Base-by-base conservation (phyloP, 1,284 basidiomycete species). In the Phellopilus nigrolimitatus region DNA sequence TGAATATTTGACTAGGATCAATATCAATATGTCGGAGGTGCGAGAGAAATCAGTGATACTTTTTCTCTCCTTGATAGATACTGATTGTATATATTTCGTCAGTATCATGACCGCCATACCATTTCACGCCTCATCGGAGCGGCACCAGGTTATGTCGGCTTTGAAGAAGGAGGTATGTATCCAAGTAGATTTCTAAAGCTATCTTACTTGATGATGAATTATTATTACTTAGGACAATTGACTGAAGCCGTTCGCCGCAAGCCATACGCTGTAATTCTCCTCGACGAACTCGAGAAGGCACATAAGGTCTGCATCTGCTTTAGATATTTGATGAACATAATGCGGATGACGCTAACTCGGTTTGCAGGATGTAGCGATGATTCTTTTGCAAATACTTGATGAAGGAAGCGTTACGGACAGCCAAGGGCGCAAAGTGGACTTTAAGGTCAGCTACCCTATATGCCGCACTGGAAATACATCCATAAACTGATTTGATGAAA, bases 201-300 rank as follows among this genome's bases (percentile, higher is more conserved):
- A 17, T n/a, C 31, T 56, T 19, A 10, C 46, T n/a, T 3, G 48
- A 12, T 28, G 17, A 15, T 38, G n/a, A 27, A 6, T 25, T 28
- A 25, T 44, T 27, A 47, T 48, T 42, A 41, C 33, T 40, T 43
- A 78, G 80, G 88, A 19, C 89, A 94, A 62, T 67, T 95, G 41
- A 94, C 91, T 0, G 93, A 95, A 65, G 89, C 88, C 15, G 90
- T 95, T 21, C 74, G 91, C 27, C 74, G 91, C 24, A 85, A 83
- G 59, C 91, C 88, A 2, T 91, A 90, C 59, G 87, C 86, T 37
- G 84, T 91, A 4, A 77, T 91, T 33, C 69, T 91, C 42, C 73
- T 92, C 38, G 92, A 95, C 62, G 92, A 95, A 66, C 79, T 95
- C 30, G 93, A 95, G 68, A 95, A 95, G 67, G 92, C 91, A 0